Base-by-base conservation (phyloP, 2,329 filamentous ascomycete species). In the Paecilomyces sp. region DNA sequence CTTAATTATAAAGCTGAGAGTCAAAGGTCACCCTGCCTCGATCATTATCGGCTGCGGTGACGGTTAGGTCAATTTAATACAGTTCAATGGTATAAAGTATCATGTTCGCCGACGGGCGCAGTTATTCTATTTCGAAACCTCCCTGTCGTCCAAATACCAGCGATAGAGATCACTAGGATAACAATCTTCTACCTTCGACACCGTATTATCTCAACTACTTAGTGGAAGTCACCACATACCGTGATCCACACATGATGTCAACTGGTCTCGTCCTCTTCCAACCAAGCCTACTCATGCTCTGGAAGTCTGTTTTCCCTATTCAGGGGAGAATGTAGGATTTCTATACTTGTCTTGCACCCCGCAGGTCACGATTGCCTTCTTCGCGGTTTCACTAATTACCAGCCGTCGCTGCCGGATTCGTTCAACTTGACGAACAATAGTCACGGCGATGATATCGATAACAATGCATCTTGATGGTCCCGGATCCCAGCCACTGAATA, bases 1-100 rank as follows among this genome's bases (percentile, higher is more conserved):
- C 9, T 54, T 12, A 15, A 54, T 28, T 8, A 54, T 28, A 28
- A 54, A 55, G 57, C 13, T 41, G 60, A 58, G 25, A 41, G 60
- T 50, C 41, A 61, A 18, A 47, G 18, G 7, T 47, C 5, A 47
- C 41, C n/a, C 3, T n/a, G 41, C n/a, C 18, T 18, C 41, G 6
- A 9, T 9, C 18, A 9, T 47, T 22, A 18, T 47, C 41, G 41
- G 18, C 15, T 47, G 41, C 15, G n/a, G n/a, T 47, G 41, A 18
- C 41, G 8, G 41, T 47, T 22, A 47, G n/a, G 15, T 18, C 41
- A 47, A 9, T 15, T 47, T 18, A 15, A 47, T 47, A 47, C 41
- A 33, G 31, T 33, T 3, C 18, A 22, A 11, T 47, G n/a, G 15
- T 18, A 47, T 47, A 47, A 47, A 22, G n/a, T 18, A n/a, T 47